Base-by-base conservation (phyloP, 176 grass and related monocot species). In the Neostapfia colusana region DNA sequence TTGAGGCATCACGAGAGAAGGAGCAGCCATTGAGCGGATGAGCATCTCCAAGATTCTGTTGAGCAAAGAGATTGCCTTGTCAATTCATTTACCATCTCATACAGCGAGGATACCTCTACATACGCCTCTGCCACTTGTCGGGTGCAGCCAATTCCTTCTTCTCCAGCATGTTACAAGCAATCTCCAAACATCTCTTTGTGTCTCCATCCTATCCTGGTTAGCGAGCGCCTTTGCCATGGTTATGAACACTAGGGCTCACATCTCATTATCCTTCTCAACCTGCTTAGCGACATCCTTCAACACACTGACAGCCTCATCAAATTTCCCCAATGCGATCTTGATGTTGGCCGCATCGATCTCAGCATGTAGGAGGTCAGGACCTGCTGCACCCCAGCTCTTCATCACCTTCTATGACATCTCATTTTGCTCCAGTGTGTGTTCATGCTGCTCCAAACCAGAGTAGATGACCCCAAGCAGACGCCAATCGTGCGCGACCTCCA, bases 381-480 rank as follows among this genome's bases (percentile, higher is more conserved):
- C 76, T 38, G 55, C 82, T 54, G 79, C 64, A 4, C 95, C 91
- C 95, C 95, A 98, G 55, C 56, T 92, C 81, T 82, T 89, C 85
- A 98, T 70, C 24, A 92, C 87, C 74, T 94, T 98, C 78, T 88
- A 86, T 0, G 95, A 90, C 73, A 89, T 79, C 67, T 98, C 66
- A 42, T 98, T 98, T 79, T 98, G 75, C 63, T 90, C 86, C 6
- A 98, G 61, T 9, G 95, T 91, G 69, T 86, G 79, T 37, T 86
- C 82, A 23, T 98, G 85, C 70, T 98, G 83, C 82, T 98, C 95
- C 28, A 94, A 80, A 1, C 91, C 91, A 1, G 91, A 94, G 54
- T 98, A 98, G 67, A 98, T 94, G 56, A 98, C 95, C 8, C 89
- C 91, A 20, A 98, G 91, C 75, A 98, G 78, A 27, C 91, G 86